phyloP scores from a whole-genome alignment of 805 yeast genomes.

The Zygosaccharomyces bisporus region DNA sequence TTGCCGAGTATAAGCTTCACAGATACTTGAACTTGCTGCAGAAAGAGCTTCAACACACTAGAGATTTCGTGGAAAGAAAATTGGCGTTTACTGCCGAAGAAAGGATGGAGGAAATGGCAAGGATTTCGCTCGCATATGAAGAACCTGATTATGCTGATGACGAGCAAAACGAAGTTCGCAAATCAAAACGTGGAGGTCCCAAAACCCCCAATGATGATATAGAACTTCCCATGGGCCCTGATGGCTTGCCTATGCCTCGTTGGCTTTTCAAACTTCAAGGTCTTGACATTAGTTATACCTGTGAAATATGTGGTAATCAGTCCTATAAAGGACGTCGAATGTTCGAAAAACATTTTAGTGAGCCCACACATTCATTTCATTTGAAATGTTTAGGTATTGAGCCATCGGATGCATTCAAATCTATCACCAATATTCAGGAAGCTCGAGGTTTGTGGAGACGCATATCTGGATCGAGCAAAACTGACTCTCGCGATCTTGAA shows the following conservation, averaged over 20 bases:
- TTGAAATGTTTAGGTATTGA: constrained; percentile 69
- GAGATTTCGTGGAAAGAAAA: constrained; percentile 58
- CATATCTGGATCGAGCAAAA: constrained; percentile 20
- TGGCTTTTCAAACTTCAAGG: constrained; percentile 95
- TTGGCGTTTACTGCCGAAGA: constrained; percentile 70
- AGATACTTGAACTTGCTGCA: constrained; percentile 39
- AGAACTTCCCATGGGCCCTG: constrained; percentile 76
- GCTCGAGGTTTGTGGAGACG: constrained; percentile 57
- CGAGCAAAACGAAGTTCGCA: constrained; percentile 38
- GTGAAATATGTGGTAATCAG: constrained; percentile 84
- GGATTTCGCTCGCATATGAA: constrained; percentile 36
- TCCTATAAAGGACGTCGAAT: constrained; percentile 68
- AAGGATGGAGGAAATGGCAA: constrained; percentile 50
- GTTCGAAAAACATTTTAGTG: constrained; percentile 74
- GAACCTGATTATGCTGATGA: constrained; percentile 39
- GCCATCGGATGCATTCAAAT: constrained; percentile 52
- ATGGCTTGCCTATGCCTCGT: constrained; percentile 87
- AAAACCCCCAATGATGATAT: constrained; percentile 28
- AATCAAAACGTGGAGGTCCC: constrained; percentile 12
- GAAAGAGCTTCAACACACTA: constrained; percentile 47
- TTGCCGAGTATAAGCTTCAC: constrained; percentile 41
- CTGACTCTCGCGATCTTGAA: constrained; percentile 50
- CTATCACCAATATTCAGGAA: constrained; percentile 62
- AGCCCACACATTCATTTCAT: constrained; percentile 66
- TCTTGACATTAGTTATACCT: constrained; percentile 59